Base-by-base conservation (phyloP, 805 yeast genomes). In the Saturnispora gosingensis region DNA sequence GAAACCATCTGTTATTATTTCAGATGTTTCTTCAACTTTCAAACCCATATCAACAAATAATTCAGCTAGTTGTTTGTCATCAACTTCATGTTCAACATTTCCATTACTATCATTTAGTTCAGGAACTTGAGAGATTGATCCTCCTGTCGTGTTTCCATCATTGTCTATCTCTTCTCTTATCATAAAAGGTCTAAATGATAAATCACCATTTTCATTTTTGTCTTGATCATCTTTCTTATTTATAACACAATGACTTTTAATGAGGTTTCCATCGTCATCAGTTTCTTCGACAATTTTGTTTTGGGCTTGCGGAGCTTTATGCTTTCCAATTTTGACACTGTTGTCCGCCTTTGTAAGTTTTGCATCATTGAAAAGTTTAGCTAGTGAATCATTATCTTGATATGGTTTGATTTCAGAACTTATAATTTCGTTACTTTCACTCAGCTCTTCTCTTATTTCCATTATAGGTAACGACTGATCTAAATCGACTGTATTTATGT, bases 371-470 rank as follows among this genome's bases (percentile, higher is more conserved):
- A 53, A 18, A 10, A 44, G 3, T 27, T 51, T 44, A 2, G 53
- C 25, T 22, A 51, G 28, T 11, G 27, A 22, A 20, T 51, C 54
- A 15, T 49, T n/a, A 4, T 51, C 35, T 2, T 48, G 53, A 28
- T 58, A 61, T 0, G 78, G 77, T 30, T 68, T 68, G 3, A 80
- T 69, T 3, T 69, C 57, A n/a, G 79, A 62, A 13, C 55, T 64
- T 1, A 85, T 62, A 1, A 89, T 74, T 54, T 85, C 80, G 0
- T 81, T 97, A n/a, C 85, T 82, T 0, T 87, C 96, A 65, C 89
- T 96, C 38, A 90, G 65, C 49, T 82, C 85, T 61, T 89, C 97
- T 49, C 82, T 73, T 22, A 90, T 90, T 52, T 89, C 97, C 81
- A 88, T 80, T 24, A 86, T 70, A 1, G 88, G 89, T 2, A 82